Evolutionary conservation across 2,329 filamentous ascomycete species (phyloP), one percentile per base, ranked within the genome.

Genomic region (Torrubiellomyces zombiae): DNA sequence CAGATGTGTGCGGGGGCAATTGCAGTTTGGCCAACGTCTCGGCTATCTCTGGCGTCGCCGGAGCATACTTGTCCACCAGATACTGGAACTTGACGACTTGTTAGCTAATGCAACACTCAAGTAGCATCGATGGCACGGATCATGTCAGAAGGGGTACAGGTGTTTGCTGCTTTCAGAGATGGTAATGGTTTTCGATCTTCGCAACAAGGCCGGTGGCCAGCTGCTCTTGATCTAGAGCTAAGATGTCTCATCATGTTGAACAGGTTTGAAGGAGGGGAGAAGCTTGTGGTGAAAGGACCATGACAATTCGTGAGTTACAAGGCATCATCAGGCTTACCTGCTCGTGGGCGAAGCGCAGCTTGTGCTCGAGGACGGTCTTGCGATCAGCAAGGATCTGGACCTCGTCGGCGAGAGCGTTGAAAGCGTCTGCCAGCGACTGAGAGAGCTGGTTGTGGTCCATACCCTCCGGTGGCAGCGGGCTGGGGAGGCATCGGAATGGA

Each of bases 141-240:
- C 11, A 5, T 13, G 14, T 12, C 13, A 14, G 13, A n/a, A 12
- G 9, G 14, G n/a, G 16, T 12, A 9, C 19, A 14, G 24, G 16
- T 19, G 13, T 7, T 11, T 25, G 8, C n/a, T n/a, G n/a, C n/a
- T n/a, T n/a, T n/a, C n/a, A 20, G 5, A 26, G n/a, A n/a, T n/a
- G n/a, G n/a, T 21, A 56, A 48, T 39, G 50, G 36, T 47, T 67
- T 51, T 77, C 71, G 58, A 62, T 78, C 75, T 67, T 52, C 44
- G 50, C 48, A 51, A 38, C 38, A 36, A 32, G 30, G 33, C 56
- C 61, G 59, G 50, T 41, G 32, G 34, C 33, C 35, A 45, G 62
- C 56, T 67, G 62, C 72, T 80, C 64, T 62, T 75, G 75, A 78
- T 81, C 76, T 81, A 81, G 76, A 82, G 76, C 76, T 81, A 80